Evolutionary conservation across 371 early-diverging fungal species (phyloP), one percentile per base, ranked within the genome.

Genomic region (Mortierella sp.): DNA sequence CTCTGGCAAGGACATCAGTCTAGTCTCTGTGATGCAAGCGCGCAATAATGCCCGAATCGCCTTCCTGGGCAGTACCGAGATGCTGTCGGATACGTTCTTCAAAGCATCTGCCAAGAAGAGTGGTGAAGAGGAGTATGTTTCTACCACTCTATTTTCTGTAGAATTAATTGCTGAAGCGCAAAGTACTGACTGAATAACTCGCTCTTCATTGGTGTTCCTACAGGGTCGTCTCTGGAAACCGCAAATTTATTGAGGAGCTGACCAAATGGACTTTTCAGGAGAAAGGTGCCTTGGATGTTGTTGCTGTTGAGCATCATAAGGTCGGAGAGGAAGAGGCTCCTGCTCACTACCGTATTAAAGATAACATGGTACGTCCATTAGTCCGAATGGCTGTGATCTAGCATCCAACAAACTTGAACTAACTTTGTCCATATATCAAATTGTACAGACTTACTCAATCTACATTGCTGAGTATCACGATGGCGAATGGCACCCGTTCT

Each of bases 221-320:
- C 19, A 83, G 74, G 63, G 55, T 71, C 3, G 81, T 77, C 60
- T 87, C 89, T 21, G 94, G 93, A 59, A 99, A 99, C 83, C 80
- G 73, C 63, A 87, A 77, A 21, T 96, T 98, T 68, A 86, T 89
- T 1, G 74, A 70, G 11, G 94, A 96, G 59, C 65, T 99, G 47
- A 81, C 88, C 48, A 88, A 94, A 76, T 99, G 99, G 99, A 89
- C 91, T 8, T 95, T 97, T 86, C 96, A 96, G 83, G 97, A 97
- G 82, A 94, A 92, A 86, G 87, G 93, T n/a, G 97, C 96, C 10
- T 84, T 99, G 41, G 91, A 91, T 69, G 89, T 93, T 10, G 78
- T 83, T 10, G 70, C 81, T 2, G 84, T 88, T 64, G 76, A 77
- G 45, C 97, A 96, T 84, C 93, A 94, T 81, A 93, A 93, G 69